Evolutionary conservation across 345 rosid species (phyloP), one percentile per base, ranked within the genome.

Genomic region (Bretschneidera sinensis): DNA sequence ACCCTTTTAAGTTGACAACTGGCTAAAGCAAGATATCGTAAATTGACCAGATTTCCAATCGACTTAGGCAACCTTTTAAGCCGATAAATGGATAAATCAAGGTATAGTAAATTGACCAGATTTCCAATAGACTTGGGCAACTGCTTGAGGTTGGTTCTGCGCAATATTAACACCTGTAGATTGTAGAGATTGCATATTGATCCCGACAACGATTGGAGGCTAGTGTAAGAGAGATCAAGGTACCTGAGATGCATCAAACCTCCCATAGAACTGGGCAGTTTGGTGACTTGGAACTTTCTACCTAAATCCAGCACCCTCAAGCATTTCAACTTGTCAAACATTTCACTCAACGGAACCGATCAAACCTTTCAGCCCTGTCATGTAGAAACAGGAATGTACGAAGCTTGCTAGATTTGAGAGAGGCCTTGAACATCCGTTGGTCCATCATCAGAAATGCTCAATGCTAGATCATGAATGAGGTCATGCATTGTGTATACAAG

Each of bases 381-480:
- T n/a, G 57, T 35, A 54, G 39, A 20, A 54, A 24, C 17, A 54
- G 35, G 16, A 54, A 24, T 17, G 57, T 54, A 3, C 57, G 43
- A 17, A 54, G 35, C 13, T 24, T 54, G 24, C 24, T 16, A 19
- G 35, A 54, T 24, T 2, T 54, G 57, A 24, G 9, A n/a, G 21
- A 0, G 10, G 57, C 57, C 39, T 17, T n/a, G 17, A 54, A 54
- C 57, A 54, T 28, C 34, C 11, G 18, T 24, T 4, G 21, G 13
- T 11, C 35, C 39, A 54, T 33, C 57, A 54, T 5, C 57, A 15
- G 57, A 16, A 25, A 54, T 54, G 35, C 35, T 54, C 21, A 24
- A 35, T 24, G 57, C 43, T 54, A 54, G 57, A 54, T 24, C 57
- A 17, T 54, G 57, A 24, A 54, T 54, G 57, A 54, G 57, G 18